A percentile compares a stretch with the other conserved stretches of the same genome.
Conservation (phyloP, 148 eudicot genomes). For the Hydrangea macrophylla region DNA sequence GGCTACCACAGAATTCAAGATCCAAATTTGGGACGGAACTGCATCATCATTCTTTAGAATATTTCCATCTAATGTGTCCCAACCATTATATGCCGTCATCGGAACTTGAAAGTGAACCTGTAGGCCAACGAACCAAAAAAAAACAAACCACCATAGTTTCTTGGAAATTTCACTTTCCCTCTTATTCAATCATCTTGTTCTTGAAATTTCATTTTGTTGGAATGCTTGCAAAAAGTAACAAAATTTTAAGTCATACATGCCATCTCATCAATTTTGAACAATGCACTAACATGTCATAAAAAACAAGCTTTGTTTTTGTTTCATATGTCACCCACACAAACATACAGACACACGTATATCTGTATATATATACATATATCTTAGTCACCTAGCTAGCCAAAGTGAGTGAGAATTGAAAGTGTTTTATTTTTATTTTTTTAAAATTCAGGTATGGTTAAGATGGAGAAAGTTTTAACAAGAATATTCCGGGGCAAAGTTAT, state of each 20-base stretch:
- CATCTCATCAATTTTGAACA: background rate
- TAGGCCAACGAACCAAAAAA: background rate
- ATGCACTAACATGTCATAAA: background rate
- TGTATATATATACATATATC: too few relatives aligned
- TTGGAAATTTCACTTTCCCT: constrained; percentile 18
- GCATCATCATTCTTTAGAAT: too few relatives aligned
- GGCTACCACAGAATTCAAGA: too few relatives aligned
- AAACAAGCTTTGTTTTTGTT: background rate
- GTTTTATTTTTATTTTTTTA: background rate
- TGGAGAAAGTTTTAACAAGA: background rate
- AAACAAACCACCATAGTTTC: constrained; percentile 12
- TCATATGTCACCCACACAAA: too few relatives aligned
- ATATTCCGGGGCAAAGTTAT: background rate
- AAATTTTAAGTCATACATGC: background rate
- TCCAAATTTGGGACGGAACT: too few relatives aligned
- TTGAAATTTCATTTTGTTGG: background rate
- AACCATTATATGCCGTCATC: constrained; percentile 32
- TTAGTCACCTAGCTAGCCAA: background rate
- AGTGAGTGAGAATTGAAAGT: background rate
- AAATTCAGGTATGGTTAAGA: too few relatives aligned
- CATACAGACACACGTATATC: too few relatives aligned
- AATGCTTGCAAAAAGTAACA: background rate
- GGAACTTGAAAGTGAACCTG: background rate
- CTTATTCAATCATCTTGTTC: background rate
- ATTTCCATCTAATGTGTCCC: too few relatives aligned